A percentile compares a stretch with the other conserved stretches of the same genome.
Evolutionary conservation across 306 rosid genomes (phyloP).

Genomic region (Mimosa pudica): DNA sequence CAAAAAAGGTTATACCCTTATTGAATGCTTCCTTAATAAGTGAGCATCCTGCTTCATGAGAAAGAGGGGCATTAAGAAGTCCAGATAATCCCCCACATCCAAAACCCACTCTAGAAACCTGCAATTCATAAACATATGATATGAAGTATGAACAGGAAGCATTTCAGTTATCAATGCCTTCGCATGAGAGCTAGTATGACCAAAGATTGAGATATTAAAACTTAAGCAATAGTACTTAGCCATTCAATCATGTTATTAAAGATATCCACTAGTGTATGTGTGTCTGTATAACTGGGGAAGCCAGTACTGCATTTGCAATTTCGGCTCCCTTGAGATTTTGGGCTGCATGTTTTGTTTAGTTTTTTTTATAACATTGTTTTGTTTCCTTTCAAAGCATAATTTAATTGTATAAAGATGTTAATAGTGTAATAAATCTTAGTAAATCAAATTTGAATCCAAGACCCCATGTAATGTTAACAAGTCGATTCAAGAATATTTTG

Average conservation of each 20-base stretch:
- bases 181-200: neutral
- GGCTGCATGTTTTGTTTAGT: too few species aligned
- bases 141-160: neutral
- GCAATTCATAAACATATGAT: slow-evolving; percentile 23
- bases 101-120: slow-evolving; percentile 84
- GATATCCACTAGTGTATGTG: too few species aligned
- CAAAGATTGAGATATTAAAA: neutral
- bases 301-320: too few species aligned
- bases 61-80: slow-evolving; percentile 56
- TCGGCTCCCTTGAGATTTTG: too few species aligned
- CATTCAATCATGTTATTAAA: neutral
- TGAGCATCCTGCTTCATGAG: slow-evolving; percentile 67
- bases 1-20: slow-evolving; percentile 71
- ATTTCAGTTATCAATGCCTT: neutral
- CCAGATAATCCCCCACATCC: slow-evolving; percentile 82
- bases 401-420: too few species aligned
- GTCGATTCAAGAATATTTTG: too few species aligned
- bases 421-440: too few species aligned
- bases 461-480: too few species aligned
- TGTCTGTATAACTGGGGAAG: too few species aligned
- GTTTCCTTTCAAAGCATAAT: too few species aligned
- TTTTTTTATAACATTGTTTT: too few species aligned
- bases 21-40: slow-evolving; percentile 64
- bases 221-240: neutral
- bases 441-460: too few species aligned